These are phyloP conservation scores for Auricularia cornea DNA, from an alignment of 768 basidiomycete genomes.

Conservation along the genomic window DNA sequence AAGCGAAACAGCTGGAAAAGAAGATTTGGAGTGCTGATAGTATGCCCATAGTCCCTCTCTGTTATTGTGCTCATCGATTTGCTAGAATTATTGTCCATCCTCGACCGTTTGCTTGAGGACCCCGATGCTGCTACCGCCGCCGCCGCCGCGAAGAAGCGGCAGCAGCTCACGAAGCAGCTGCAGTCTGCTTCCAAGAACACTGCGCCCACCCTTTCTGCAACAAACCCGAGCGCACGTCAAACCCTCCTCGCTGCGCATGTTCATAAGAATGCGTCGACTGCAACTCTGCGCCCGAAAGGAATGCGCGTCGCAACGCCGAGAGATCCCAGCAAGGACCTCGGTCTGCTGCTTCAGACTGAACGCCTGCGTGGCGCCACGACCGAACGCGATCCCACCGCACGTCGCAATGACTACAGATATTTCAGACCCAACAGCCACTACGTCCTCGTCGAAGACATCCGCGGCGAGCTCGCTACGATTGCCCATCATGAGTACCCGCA, in stretches of 20 bases:
- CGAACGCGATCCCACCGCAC: conserved; percentile 88
- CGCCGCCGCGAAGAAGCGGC: not conserved
- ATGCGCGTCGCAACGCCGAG: conserved; percentile 12
- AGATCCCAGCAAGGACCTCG: conserved; percentile 19
- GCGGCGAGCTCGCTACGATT: conserved; percentile 75
- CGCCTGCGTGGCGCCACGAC: conserved; percentile 71
- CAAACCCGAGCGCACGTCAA: conserved; percentile 24
- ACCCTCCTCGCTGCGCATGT: conserved; percentile 9
- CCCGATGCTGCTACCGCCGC: not conserved
- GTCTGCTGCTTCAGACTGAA: conserved; percentile 57
- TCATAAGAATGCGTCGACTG: not conserved
- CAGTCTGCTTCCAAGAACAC: not conserved
- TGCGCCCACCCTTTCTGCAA: conserved; percentile 15
- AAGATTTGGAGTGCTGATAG: conserved; percentile 76
- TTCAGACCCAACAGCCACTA: conserved; percentile 70
- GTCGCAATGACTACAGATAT: conserved; percentile 80
- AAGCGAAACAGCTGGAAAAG: conserved; percentile 62
- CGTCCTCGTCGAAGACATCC: conserved; percentile 86
- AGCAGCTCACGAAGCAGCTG: not conserved
- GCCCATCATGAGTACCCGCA: conserved; percentile 66
- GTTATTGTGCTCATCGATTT: not conserved
- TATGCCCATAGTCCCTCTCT: conserved; percentile 13
- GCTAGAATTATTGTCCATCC: conserved; percentile 30
- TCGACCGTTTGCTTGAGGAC: conserved; percentile 4
- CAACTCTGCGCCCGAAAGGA: not conserved